Base-by-base conservation (phyloP, 2,329 filamentous ascomycete species). In the Botrytis cinerea region DNA sequence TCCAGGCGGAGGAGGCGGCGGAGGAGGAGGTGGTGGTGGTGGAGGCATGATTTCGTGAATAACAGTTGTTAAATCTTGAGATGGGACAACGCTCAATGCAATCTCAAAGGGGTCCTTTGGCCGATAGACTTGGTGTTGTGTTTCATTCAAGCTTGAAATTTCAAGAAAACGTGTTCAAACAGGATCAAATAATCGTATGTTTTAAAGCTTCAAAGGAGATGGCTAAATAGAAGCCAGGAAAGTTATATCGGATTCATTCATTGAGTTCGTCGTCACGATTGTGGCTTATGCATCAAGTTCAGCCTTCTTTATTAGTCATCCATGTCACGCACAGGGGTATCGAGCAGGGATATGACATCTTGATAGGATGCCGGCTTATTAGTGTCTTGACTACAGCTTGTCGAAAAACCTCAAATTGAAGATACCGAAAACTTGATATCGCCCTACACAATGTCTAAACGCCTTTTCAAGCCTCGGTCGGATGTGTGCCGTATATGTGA, bases 21-120 rank as follows among this genome's bases (percentile, higher is more conserved):
- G 69, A 48, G 92, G 92, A 2, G 92, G 92, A 18, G 92, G 92
- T 4, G 92, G 92, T 71, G 91, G 91, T 64, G 90, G 87, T 70
- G 88, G 88, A 79, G 84, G 84, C 82, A 85, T 84, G 60, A 40
- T 72, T 54, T 57, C 61, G 60, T 72, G 70, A 38, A 40, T 43
- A 66, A 67, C 46, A 54, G 46, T 57, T 57, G n/a, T 57, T 67
- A 22, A n/a, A 57, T 25, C 51, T 69, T 22, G 18, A 43, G 10
- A 38, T 14, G 22, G 20, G 43, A 45, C n/a, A 25, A 69, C n/a
- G 16, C 32, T 57, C 22, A 57, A 43, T 68, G 38, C 10, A 43
- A 25, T 57, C 38, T 57, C 18, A 28, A 68, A 57, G 40, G 3
- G 12, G 35, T 69, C 18, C 6, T 57, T 45, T 57, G 35, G 38